These are phyloP conservation scores for Lodderomyces metapsilosis DNA, from an alignment of 1,139 yeast genomes.

Conservation along the genomic window DNA sequence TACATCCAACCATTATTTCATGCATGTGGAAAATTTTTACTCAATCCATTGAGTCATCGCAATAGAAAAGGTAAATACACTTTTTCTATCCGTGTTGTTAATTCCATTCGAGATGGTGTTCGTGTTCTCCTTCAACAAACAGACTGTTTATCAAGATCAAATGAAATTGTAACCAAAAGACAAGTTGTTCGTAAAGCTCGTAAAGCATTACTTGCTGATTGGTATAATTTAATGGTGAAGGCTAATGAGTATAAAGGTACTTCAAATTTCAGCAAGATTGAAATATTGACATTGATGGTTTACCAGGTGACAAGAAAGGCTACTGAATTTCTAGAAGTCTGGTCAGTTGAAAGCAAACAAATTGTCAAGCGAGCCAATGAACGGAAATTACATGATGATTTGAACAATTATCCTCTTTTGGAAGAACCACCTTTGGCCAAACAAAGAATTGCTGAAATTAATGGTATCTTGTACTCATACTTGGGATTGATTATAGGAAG, in stretches of 20 bases:
- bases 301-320: slow-evolving; percentile 76
- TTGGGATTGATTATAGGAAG: slow-evolving; percentile 72
- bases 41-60: slow-evolving; percentile 61
- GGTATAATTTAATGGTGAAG: slow-evolving; percentile 84
- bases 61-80: slow-evolving; percentile 42
- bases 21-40: slow-evolving; percentile 72
- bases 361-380: slow-evolving; percentile 32
- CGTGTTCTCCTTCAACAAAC: slow-evolving; percentile 71
- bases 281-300: slow-evolving; percentile 67
- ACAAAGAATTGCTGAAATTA: slow-evolving; percentile 71
- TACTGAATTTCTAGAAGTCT: slow-evolving; percentile 66
- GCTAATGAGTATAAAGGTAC: slow-evolving; percentile 84
- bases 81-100: slow-evolving; percentile 42
- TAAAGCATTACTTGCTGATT: slow-evolving; percentile 80
- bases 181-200: slow-evolving; percentile 72
- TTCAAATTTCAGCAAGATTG: slow-evolving; percentile 61
- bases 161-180: slow-evolving; percentile 68
- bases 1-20: slow-evolving; percentile 64
- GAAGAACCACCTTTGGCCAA: slow-evolving; percentile 65
- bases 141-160: slow-evolving; percentile 81
- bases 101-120: slow-evolving; percentile 77
- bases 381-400: slow-evolving; percentile 28
- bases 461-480: slow-evolving; percentile 66
- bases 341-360: slow-evolving; percentile 62
- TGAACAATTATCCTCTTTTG: slow-evolving; percentile 45